Conservation (phyloP, 768 basidiomycete genomes). For the Phallus indusiatus region DNA sequence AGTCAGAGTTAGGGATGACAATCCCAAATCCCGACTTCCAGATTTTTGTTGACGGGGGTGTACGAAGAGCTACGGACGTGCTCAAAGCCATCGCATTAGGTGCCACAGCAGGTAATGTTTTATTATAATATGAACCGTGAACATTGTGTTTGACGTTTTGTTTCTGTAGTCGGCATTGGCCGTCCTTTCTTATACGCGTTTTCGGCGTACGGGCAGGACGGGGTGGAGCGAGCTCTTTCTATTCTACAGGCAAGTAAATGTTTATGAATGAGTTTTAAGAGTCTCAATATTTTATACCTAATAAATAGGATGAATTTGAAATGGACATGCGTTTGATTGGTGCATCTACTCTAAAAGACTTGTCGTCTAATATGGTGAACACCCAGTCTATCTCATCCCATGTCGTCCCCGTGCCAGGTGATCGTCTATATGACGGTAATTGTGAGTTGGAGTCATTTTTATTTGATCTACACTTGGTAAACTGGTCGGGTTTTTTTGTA, state of each 20-base stretch:
- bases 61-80: slow-evolving; percentile 82
- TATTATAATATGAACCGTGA: slow-evolving; percentile 36
- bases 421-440: slow-evolving; percentile 68
- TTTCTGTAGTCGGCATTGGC: slow-evolving; percentile 58
- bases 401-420: slow-evolving; percentile 56
- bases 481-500: not conserved
- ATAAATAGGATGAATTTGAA: slow-evolving; percentile 85
- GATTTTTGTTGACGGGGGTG: slow-evolving; percentile 90
- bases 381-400: slow-evolving; percentile 60
- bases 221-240: slow-evolving; percentile 73
- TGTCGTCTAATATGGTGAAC: slow-evolving; percentile 88
- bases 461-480: not conserved
- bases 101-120: slow-evolving; percentile 63
- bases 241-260: slow-evolving; percentile 52
- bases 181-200: slow-evolving; percentile 85
- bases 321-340: slow-evolving; percentile 96
- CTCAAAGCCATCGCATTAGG: slow-evolving; percentile 83
- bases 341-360: slow-evolving; percentile 66
- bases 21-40: slow-evolving; percentile 45
- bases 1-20: slow-evolving; percentile 21
- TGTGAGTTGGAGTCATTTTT: slow-evolving; percentile 45
- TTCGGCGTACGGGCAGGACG: slow-evolving; percentile 81
- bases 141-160: slow-evolving; percentile 24
- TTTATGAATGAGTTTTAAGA: not conserved
- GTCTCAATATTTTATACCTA: slow-evolving; percentile 11